These are phyloP conservation scores for Betula pendula DNA, from an alignment of 306 rosid genomes.

Conservation along the genomic window DNA sequence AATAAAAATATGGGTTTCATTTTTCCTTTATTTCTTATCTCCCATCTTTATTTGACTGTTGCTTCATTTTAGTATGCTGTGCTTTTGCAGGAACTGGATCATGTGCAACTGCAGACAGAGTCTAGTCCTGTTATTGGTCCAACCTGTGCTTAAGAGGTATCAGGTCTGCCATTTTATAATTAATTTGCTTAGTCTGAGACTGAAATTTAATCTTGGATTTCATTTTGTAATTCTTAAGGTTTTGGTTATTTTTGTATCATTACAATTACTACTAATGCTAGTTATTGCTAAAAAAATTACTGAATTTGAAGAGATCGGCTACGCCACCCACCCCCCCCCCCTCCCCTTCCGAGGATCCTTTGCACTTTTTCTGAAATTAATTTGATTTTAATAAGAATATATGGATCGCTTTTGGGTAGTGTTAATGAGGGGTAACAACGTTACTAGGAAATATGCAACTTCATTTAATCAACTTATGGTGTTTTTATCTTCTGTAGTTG, in stretches of 20 bases:
- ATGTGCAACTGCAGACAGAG: slow-evolving; percentile 44
- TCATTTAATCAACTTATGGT: neutral
- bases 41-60: neutral
- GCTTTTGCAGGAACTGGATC: slow-evolving; percentile 55
- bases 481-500: neutral
- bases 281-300: neutral
- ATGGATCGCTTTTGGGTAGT: too few relatives aligned
- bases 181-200: slow-evolving; percentile 6
- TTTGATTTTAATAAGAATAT: too few relatives aligned
- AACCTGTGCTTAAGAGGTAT: slow-evolving; percentile 38
- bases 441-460: neutral
- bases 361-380: too few relatives aligned
- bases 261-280: neutral
- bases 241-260: neutral
- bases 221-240: slow-evolving; percentile 4
- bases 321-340: too few relatives aligned
- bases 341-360: too few relatives aligned
- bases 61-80: neutral
- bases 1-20: neutral
- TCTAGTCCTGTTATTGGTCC: slow-evolving; percentile 47
- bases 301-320: neutral
- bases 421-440: too few relatives aligned
- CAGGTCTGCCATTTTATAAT: slow-evolving; percentile 19
- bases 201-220: slow-evolving; percentile 15
- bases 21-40: neutral